Evolutionary conservation across 1,139 yeast genomes (phyloP), one percentile per base, ranked within the genome.

Genomic region (Pneumocystis jirovecii): DNA sequence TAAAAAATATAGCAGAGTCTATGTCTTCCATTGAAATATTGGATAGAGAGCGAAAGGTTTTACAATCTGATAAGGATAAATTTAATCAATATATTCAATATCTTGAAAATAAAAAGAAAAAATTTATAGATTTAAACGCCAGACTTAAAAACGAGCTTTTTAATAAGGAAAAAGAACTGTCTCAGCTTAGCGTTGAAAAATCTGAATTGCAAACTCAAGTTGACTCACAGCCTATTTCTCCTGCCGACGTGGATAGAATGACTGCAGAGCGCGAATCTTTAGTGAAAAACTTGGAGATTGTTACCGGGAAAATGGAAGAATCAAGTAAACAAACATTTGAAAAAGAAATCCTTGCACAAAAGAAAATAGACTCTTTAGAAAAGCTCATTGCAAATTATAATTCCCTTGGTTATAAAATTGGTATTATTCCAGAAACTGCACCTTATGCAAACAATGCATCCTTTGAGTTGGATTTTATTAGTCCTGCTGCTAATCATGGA

Each of bases 21-120:
- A 76, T 78, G 34, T 78, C 79, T 63, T 77, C 73, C 69, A 76
- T 79, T 70, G 79, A 76, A 21, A 71, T 76, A 21, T 80, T 85
- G 29, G 82, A 82, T 68, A 79, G 81, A 70, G 85, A 86, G 72
- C 79, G 84, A 7, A 79, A 77, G 66, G 89, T 89, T 0, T 76
- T 90, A 66, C 87, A 86, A 70, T 83, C 84, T 67, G 97, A 90
- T 75, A 78, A 86, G 61, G 77, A 79, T 62, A 87, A 87, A 73
- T 87, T 88, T 72, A 81, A 83, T 70, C 86, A 84, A 25, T 88
- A 87, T 72, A 84, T 87, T 64, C 84, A 83, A 63, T 79, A 84
- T 12, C 85, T 87, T 82, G 83, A 85, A 64, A 77, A 79, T 44
- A 79, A 89, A 66, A 86, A 85, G 71, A 72, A 76, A 6, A 85